Base-by-base conservation (phyloP, 768 basidiomycete species). In the Macrolepiota fuliginosa region DNA sequence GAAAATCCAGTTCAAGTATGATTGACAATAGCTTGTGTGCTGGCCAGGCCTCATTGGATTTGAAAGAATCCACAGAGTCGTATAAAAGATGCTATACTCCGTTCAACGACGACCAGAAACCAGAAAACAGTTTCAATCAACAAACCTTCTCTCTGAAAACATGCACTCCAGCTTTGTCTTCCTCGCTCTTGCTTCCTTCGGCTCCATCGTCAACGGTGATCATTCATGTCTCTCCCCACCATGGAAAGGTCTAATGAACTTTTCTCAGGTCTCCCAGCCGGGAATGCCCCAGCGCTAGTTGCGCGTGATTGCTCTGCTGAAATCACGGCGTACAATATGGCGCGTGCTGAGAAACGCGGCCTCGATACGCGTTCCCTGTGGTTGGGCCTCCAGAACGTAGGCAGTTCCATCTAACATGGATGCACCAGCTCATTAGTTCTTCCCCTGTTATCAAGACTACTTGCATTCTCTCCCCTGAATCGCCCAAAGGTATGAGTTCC, bases 271-370 rank as follows among this genome's bases (percentile, higher is more conserved):
- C 45, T 49, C 53, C 60, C 60, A 5, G 32, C 59, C 19, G 35
- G 27, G n/a, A 54, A 39, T n/a, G 59, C 66, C 4, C 54, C 56
- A 27, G 29, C 60, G 12, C 17, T 64, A 19, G 61, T 61, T 12
- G 50, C 61, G 27, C 59, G 65, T 6, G 68, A 69, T 19, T 71
- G 70, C 62, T 69, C 70, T 13, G 68, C 68, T 22, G 70, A 68
- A 58, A 58, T 54, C 45, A 37, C 50, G 11, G 57, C 61, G 7
- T 64, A 60, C 54, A 64, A 66, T 54, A 29, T 62, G 17, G 62
- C 56, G 35, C 56, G 66, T 10, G 56, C 67, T 42, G 70, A 63
- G 22, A 65, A 65, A 29, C 65, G 68, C 13, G 68, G 66, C 27
- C 65, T 69, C 17, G 39, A 60, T 56, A 61, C 66, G 32, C 59